Percentiles rank a stretch among this genome's conserved stretches.
Conservation (phyloP, 805 yeast genomes). For the Yamadazyma ubonensis region DNA sequence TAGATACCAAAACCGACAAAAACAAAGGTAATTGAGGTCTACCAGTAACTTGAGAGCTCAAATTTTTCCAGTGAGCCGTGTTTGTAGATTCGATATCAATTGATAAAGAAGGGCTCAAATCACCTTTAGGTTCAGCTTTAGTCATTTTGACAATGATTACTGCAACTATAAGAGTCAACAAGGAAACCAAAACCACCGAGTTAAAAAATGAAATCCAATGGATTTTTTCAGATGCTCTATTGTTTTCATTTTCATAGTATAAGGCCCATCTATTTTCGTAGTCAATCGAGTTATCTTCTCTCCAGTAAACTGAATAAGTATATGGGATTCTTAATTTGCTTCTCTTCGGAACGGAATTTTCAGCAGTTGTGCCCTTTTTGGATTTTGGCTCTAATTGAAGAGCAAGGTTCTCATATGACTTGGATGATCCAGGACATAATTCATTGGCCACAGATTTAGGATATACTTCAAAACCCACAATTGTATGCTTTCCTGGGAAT, state of each 20-base stretch:
- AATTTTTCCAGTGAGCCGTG: slow-evolving; percentile 48
- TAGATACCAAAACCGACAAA: slow-evolving; percentile 59
- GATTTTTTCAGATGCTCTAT: slow-evolving; percentile 45
- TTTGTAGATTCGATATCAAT: slow-evolving; percentile 9
- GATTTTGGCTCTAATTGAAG: slow-evolving; percentile 39
- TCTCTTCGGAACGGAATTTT: not conserved
- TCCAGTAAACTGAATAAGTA: slow-evolving; percentile 85
- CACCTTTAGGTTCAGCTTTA: slow-evolving; percentile 8
- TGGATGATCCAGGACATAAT: slow-evolving; percentile 74
- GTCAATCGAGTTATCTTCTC: slow-evolving; percentile 67
- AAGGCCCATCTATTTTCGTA: slow-evolving; percentile 74
- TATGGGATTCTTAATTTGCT: slow-evolving; percentile 56
- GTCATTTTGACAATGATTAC: slow-evolving; percentile 57
- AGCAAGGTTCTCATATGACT: slow-evolving; percentile 55
- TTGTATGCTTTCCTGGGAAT: slow-evolving; percentile 47
- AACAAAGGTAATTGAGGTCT: slow-evolving; percentile 49
- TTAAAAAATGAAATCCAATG: slow-evolving; percentile 80
- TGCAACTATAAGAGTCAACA: slow-evolving; percentile 64
- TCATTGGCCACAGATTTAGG: slow-evolving; percentile 72
- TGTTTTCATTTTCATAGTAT: slow-evolving; percentile 57
- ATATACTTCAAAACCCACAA: slow-evolving; percentile 88
- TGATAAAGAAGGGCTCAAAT: slow-evolving; percentile 10
- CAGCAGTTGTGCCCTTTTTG: slow-evolving; percentile 19
- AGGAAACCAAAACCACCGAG: slow-evolving; percentile 61
- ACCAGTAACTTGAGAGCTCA: slow-evolving; percentile 53